Conservation (phyloP, 169 alveolate genomes). For the Eimeria brunetti region DNA sequence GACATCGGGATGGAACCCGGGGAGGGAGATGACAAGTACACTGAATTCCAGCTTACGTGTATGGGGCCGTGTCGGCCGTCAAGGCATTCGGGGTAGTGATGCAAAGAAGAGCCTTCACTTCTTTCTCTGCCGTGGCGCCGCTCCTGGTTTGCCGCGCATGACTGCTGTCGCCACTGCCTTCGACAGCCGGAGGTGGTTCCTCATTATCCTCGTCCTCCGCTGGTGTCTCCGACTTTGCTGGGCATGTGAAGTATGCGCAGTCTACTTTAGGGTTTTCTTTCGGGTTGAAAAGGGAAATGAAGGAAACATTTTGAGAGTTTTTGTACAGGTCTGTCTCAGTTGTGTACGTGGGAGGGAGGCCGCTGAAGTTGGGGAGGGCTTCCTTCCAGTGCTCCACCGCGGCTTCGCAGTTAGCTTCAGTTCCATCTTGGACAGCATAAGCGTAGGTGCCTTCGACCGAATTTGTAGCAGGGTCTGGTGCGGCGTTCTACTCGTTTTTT, state of each 20-base stretch:
- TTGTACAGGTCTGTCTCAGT: neutral
- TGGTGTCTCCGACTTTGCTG: neutral
- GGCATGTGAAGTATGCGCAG: neutral
- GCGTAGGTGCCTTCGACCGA: neutral
- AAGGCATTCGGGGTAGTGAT: neutral
- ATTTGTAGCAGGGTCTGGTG: neutral
- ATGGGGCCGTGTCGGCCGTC: neutral
- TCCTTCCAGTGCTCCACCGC: neutral
- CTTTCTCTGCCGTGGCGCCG: neutral
- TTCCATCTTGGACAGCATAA: neutral
- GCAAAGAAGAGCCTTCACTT: constrained; percentile 8
- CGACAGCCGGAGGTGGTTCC: too few species aligned
- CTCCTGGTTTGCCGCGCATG: too few species aligned
- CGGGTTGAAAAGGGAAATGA: neutral
- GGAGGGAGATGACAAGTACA: too few species aligned
- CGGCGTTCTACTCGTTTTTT: too few species aligned
- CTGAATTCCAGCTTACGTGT: neutral
- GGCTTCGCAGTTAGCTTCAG: neutral
- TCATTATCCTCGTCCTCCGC: too few species aligned
- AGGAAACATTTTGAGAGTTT: neutral
- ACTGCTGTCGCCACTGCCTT: too few species aligned
- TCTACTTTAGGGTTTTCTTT: neutral
- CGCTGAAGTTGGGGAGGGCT: neutral
- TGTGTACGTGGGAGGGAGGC: neutral
- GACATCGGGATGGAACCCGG: too few species aligned